phyloP scores from a whole-genome alignment of 495 filamentous ascomycete species.

The Usnea hakonensis region DNA sequence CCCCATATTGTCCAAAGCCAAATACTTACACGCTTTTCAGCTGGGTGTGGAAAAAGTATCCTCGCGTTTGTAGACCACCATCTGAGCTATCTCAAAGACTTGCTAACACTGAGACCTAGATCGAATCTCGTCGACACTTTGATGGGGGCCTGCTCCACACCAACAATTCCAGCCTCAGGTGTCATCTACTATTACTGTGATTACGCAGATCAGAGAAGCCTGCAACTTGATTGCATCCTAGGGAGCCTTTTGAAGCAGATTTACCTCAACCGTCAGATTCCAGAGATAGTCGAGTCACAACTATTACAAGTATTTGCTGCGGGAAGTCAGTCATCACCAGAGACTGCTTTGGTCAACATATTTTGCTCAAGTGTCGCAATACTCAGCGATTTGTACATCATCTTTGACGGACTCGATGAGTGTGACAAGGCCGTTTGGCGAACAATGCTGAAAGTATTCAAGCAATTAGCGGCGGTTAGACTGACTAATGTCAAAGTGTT shows the following conservation, averaged over 20 bases:
- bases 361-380: neutral
- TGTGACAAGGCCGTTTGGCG: constrained; percentile 17
- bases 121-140: neutral
- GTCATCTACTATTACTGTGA: constrained; percentile 13
- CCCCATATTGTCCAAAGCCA: neutral
- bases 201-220: constrained; percentile 12
- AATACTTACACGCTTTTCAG: neutral
- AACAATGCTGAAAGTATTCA: constrained; percentile 2
- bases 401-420: constrained; percentile 26
- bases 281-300: neutral
- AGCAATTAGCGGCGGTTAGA: neutral
- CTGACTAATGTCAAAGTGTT: constrained; percentile 16
- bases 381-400: neutral
- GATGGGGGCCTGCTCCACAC: neutral
- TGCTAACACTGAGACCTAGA: neutral
- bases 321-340: neutral
- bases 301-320: neutral
- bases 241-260: constrained; percentile 11
- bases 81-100: neutral
- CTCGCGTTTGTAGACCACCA: neutral
- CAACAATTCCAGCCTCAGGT: neutral
- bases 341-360: neutral
- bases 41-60: neutral
- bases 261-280: neutral
- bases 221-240: constrained; percentile 3